Percentiles rank a stretch among this genome's conserved stretches.
These are phyloP conservation scores for Gremmenia infestans DNA, from an alignment of 2,329 filamentous ascomycete species.

Conservation along the genomic window DNA sequence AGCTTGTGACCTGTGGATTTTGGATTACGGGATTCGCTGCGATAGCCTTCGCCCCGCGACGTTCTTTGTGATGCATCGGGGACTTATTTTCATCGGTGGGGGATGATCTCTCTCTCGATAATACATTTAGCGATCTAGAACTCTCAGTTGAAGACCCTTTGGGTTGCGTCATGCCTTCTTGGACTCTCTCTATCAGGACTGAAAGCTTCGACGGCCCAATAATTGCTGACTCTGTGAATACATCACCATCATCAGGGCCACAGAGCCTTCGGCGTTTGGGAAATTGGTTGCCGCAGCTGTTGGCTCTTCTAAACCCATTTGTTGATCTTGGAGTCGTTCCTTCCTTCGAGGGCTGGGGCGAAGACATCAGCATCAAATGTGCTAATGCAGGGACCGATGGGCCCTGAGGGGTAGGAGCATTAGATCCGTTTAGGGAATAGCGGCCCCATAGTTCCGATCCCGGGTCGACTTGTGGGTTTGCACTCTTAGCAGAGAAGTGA, in stretches of 20 bases:
- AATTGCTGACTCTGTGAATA: slow-evolving; percentile 34
- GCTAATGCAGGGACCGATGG: slow-evolving; percentile 50
- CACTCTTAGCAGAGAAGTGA: slow-evolving; percentile 26
- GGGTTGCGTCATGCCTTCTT: slow-evolving; percentile 39
- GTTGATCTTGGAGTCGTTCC: slow-evolving; percentile 37
- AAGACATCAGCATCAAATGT: slow-evolving; percentile 65
- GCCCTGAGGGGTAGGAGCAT: slow-evolving; percentile 24
- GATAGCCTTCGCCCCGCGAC: neutral
- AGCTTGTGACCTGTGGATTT: neutral
- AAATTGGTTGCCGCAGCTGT: slow-evolving; percentile 67
- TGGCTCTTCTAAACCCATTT: slow-evolving; percentile 54
- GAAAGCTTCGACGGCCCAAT: slow-evolving; percentile 51
- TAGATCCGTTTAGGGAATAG: slow-evolving; percentile 50
- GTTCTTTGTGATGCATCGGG: slow-evolving; percentile 3
- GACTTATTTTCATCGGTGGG: slow-evolving; percentile 1
- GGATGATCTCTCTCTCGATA: slow-evolving; percentile 18
- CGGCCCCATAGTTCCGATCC: slow-evolving; percentile 74
- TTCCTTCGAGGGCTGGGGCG: slow-evolving; percentile 53
- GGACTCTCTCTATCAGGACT: slow-evolving; percentile 63
- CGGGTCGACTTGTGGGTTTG: slow-evolving; percentile 66
- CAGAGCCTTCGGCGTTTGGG: slow-evolving; percentile 60
- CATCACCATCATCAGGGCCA: slow-evolving; percentile 36
- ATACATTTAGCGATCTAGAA: slow-evolving; percentile 39
- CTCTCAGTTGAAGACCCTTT: slow-evolving; percentile 26
- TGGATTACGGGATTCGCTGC: neutral